Evolutionary conservation across 2,329 filamentous ascomycete species (phyloP), one percentile per base, ranked within the genome.

Genomic region (Penicillium frequentans): DNA sequence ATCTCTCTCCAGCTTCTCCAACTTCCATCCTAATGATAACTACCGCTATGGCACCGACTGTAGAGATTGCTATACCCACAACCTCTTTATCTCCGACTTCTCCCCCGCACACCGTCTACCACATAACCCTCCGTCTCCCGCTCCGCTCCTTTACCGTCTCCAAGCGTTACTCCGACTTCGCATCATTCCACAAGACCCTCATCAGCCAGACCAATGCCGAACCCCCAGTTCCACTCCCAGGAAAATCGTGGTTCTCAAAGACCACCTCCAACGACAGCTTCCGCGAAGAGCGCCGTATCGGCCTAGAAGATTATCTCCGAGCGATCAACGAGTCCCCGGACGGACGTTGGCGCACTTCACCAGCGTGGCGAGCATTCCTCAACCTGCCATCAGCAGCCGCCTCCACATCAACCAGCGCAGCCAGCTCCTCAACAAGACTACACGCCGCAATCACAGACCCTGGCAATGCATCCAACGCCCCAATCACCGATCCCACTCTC

Each of bases 161-260:
- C 46, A 88, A 88, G 70, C 84, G 86, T 63, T 88, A 87, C 76
- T 86, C 84, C 51, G 85, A 88, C 71, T 88, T 88, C 71, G 70
- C 76, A 44, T 66, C 77, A 53, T 82, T 88, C 55, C 79, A 88
- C 71, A 70, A 71, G 3, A 71, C 77, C 2, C 76, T 88, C 7
- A 74, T 74, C 33, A 75, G 77, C 23, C 79, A 85, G 62, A 79
- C 81, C 7, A 80, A 79, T 61, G 60, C 73, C 11, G 64, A 81
- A 9, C 84, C 85, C 2, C 85, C 86, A 0, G 74, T 73, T 0
- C 63, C 82, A 0, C 75, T 87, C 0, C 86, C 86, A 1, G 69
- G 76, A 0, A 88, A 88, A 67, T 82, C 81, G 11, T 88, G 85
- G 84, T 81, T 88, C 57, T 73, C 82, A 33, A 78, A 79, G 57